Evolutionary conservation across 345 rosid genomes (phyloP), one percentile per base, ranked within the genome.

Genomic region (Noccaea bulbosa): DNA sequence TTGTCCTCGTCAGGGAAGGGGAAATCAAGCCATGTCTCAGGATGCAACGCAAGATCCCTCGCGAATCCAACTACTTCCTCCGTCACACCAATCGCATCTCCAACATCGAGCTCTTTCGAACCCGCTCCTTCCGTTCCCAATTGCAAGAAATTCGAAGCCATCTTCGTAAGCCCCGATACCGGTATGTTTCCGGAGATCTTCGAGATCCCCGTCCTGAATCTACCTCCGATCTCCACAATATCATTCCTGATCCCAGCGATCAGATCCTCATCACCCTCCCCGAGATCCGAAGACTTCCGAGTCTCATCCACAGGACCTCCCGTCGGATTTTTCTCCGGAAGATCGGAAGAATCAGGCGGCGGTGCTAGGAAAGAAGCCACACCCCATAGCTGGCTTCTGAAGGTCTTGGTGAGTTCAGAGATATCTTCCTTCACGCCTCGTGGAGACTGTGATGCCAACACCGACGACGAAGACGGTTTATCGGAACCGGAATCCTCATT

Each of bases 1-100:
- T 84, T 85, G 4, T 91, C 97, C 65, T 94, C 97, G 7, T 83
- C 84, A 40, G 93, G 97, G 14, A 91, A 83, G 11, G 99, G 95
- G 30, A 91, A 91, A 85, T 91, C 97, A 66, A 91, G 73, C 99
- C 99, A 94, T 12, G 97, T 91, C 80, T 94, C 96, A 0, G 97
- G 97, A 84, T 91, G 97, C 83, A 88, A 77, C 22, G 95, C 90
- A 49, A 91, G 89, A 59, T 94, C 93, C 58, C 84, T 79, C 0
- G 97, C 99, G 49, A 91, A 94, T 5, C 87, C 83, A 82, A 94
- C 78, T 16, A 91, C 95, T 83, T 91, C 97, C 38, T 87, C 92
- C 4, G 87, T 89, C 38, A 94, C 81, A 77, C 99, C 97, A 9
- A 86, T 70, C 5, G 78, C 87, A 70, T 72, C 70, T 33, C 60